phyloP scores from a whole-genome alignment of 768 basidiomycete species.

The Phlegmacium glaucopus region DNA sequence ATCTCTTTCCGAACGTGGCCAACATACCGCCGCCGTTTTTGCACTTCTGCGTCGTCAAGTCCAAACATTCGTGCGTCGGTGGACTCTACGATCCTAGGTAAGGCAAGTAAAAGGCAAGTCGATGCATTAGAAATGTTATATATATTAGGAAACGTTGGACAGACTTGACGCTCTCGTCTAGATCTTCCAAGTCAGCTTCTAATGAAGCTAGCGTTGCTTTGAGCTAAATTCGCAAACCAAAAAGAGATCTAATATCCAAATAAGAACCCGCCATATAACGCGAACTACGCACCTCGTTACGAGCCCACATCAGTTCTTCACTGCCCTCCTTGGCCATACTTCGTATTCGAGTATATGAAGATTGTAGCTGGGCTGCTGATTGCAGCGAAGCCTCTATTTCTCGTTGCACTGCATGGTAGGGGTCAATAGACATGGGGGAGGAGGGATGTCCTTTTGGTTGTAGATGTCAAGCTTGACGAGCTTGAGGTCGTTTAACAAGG shows the following conservation, averaged over 20 bases:
- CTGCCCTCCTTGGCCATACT: slow-evolving; percentile 70
- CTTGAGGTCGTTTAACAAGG: background rate
- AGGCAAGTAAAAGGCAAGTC: background rate
- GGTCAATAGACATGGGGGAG: slow-evolving; percentile 53
- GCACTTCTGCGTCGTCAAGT: slow-evolving; percentile 74
- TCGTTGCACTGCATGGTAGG: slow-evolving; percentile 82
- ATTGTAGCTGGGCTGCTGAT: slow-evolving; percentile 63
- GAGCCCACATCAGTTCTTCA: slow-evolving; percentile 78
- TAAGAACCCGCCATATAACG: background rate
- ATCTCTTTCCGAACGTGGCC: slow-evolving; percentile 71
- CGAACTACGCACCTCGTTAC: slow-evolving; percentile 60
- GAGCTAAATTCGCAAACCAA: slow-evolving; percentile 45
- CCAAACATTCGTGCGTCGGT: slow-evolving; percentile 84
- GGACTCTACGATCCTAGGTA: slow-evolving; percentile 75
- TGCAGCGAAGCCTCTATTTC: slow-evolving; percentile 79
- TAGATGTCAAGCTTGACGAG: background rate
- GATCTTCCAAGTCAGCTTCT: slow-evolving; percentile 85
- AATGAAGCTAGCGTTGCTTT: slow-evolving; percentile 73
- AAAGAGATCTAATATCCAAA: background rate
- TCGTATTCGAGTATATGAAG: slow-evolving; percentile 76
- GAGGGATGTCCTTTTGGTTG: background rate
- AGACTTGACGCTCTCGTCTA: slow-evolving; percentile 93
- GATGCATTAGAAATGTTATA: background rate
- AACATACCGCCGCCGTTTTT: slow-evolving; percentile 73
- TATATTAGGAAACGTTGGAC: slow-evolving; percentile 14